Evolutionary conservation across 371 early-diverging fungal species (phyloP), one percentile per base, ranked within the genome.

Genomic region (Caulochytrium protostelioides): DNA sequence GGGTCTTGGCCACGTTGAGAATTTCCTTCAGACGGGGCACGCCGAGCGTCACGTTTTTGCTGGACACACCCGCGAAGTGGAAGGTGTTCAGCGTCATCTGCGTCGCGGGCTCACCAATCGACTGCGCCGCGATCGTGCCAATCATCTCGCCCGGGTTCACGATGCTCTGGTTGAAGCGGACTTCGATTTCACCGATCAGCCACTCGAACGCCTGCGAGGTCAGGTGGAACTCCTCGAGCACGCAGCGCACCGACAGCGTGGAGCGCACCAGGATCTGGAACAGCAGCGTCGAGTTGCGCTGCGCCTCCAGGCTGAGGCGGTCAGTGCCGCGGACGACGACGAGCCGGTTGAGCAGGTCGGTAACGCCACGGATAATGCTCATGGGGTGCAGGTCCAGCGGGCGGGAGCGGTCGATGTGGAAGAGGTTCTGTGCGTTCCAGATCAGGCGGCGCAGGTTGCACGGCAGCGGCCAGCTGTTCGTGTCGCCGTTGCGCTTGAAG

Each of bases 51-150:
- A 95, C 94, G 49, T 89, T 92, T 61, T 89, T 87, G 45, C 79
- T 78, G 24, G 85, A 74, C 31, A 99, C 97, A 76, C 99, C 99
- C 42, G 99, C 99, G 59, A 77, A 50, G 65, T 98, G 98, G 83
- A 99, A 97, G 36, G 98, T 98, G 56, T 99, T 99, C 41, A 99
- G 59, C 16, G 99, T 99, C 99, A 99, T 99, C 53, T 99, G 98
- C 13, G 99, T 99, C 14, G 99, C 97, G 32, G 99, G 99, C 57
- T 99, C 97, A 57, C 99, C 99, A 62, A 99, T 95, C 28, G 91
- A 90, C 59, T 99, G 98, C 9, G 98, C 97, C 24, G 99, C 98
- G 43, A 99, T 66, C 7, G 91, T 91, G 23, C 99, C 99, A 20
- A 98, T 91, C 99, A 98, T 98, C 68, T 99, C 99, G 32, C 92